Base-by-base conservation (phyloP, 176 grass and related monocot species). In the Musa troglodytarum region DNA sequence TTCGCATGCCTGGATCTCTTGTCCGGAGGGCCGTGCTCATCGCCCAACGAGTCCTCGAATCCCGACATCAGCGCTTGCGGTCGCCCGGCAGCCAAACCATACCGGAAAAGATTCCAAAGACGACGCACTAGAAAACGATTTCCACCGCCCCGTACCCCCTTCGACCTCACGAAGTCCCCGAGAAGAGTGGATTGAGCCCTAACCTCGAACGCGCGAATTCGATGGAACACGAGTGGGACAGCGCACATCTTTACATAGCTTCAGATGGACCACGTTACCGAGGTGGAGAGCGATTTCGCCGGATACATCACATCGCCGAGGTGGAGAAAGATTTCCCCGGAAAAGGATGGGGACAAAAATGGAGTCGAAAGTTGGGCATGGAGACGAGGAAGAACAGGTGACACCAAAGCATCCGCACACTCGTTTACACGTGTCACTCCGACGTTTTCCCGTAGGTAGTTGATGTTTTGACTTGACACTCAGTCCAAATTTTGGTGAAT, bases 31-130 rank as follows among this genome's bases (percentile, higher is more conserved):
- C 76, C 57, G 52, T 80, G 77, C 25, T 87, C 72, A 6, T 82
- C 81, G 26, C 83, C 76, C 76, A 80, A 80, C 1, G 76, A 52
- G 49, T 83, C 81, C 64, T 83, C 85, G 10, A 73, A 29, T 72
- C 76, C 81, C 65, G 73, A 7, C 64, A 80, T 87, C 76, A 80
- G 75, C 67, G 69, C 79, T 86, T 82, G 53, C 34, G 71, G 24
- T 62, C 53, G 73, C 54, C 79, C 54, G 80, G 65, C 63, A 77
- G 70, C 54, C 75, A 49, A 53, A 87, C 85, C 85, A 87, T 87
- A 50, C 25, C 52, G 50, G 24, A 5, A 50, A 66, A 74, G 2
- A 64, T 26, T 8, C 19, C 4, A 71, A 29, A 34, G 22, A 2
- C 8, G 43, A 76, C 71, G 81, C 78, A 78, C 74, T 77, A 81